These are phyloP conservation scores for Chlamydomonas schloesseri DNA, from an alignment of 139 green algal species.

Conservation along the genomic window DNA sequence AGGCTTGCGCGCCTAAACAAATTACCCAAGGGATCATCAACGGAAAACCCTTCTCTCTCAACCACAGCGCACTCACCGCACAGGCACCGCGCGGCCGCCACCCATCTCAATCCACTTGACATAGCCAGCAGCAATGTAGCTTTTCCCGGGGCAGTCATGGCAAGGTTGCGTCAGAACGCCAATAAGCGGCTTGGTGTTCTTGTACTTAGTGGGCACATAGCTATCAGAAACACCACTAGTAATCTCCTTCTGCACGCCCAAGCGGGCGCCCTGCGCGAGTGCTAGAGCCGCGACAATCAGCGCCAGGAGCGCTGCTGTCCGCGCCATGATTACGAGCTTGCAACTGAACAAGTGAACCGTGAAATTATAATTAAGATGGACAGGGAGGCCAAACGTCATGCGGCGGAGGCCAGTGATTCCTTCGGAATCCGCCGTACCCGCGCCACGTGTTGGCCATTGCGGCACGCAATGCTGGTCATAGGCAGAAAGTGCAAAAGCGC, in stretches of 20 bases:
- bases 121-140: constrained; percentile 78
- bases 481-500: no score
- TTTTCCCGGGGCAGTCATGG: constrained; percentile 75
- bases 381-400: no score
- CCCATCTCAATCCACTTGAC: constrained; percentile 83
- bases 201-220: constrained; percentile 27
- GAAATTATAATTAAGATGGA: no score
- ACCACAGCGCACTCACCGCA: constrained; percentile 48
- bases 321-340: not conserved
- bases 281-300: not conserved
- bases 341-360: no score
- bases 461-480: no score
- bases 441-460: no score
- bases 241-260: not conserved
- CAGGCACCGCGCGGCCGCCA: constrained; percentile 74
- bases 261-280: not conserved
- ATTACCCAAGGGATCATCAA: not conserved
- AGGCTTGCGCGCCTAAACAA: not conserved
- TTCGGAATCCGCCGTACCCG: no score
- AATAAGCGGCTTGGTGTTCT: constrained; percentile 71
- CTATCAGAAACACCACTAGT: not conserved
- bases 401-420: no score
- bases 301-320: not conserved
- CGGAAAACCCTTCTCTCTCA: not conserved
- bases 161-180: constrained; percentile 80